These are phyloP conservation scores for Escallonia herrerae DNA, from an alignment of 129 eudicot species.

Conservation along the genomic window DNA sequence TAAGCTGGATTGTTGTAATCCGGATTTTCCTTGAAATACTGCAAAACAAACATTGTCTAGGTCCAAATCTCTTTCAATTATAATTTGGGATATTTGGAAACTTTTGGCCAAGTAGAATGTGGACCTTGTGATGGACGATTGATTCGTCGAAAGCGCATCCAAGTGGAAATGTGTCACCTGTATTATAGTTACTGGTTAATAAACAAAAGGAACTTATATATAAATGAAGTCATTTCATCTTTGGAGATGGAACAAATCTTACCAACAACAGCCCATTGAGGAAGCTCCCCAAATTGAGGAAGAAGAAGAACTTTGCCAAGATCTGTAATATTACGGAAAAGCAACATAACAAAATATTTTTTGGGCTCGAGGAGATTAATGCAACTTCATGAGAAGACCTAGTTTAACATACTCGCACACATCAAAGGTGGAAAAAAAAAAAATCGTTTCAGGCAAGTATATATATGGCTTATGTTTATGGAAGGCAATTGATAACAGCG, in stretches of 20 bases:
- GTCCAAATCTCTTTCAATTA: too few species aligned
- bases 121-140: conserved; percentile 78
- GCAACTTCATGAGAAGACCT: too few species aligned
- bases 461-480: too few species aligned
- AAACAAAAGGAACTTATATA: background rate
- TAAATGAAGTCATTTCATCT: too few species aligned
- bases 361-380: too few species aligned
- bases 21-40: conserved; percentile 65
- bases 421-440: background rate
- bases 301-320: conserved; percentile 82
- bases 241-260: background rate
- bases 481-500: too few species aligned
- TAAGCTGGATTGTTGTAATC: conserved; percentile 57
- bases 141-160: conserved; percentile 86
- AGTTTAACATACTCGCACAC: too few species aligned
- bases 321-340: conserved; percentile 29
- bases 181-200: background rate
- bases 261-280: conserved; percentile 95
- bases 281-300: conserved; percentile 85
- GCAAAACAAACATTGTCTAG: background rate
- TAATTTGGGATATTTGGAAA: background rate
- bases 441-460: too few species aligned
- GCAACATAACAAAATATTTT: background rate
- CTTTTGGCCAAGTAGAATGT: background rate
- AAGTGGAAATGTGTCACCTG: conserved; percentile 79